phyloP scores from a whole-genome alignment of 75 land plant genomes.

The Gnetum montanum region DNA sequence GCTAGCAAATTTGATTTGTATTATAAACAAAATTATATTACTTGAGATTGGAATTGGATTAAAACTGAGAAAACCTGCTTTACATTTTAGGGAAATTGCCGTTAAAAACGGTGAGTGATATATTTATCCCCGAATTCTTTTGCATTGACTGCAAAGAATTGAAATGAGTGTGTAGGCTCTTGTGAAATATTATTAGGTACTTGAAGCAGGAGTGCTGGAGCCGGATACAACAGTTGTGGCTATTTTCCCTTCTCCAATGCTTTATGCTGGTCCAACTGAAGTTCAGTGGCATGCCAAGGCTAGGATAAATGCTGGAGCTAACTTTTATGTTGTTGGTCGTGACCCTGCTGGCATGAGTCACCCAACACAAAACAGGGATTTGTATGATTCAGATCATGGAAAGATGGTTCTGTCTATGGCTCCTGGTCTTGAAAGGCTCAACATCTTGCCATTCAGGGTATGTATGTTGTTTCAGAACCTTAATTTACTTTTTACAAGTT shows the following conservation, averaged over 20 bases:
- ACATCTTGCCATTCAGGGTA: slow-evolving; percentile 93
- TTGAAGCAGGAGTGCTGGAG: slow-evolving; percentile 89
- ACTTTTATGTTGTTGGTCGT: slow-evolving; percentile 95
- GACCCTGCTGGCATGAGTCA: slow-evolving; percentile 99
- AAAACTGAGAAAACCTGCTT: too few species aligned
- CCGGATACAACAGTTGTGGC: slow-evolving; percentile 92
- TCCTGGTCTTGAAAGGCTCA: slow-evolving; percentile 87
- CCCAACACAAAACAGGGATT: slow-evolving; percentile 83
- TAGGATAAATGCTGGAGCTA: slow-evolving; percentile 88
- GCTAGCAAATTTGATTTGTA: too few species aligned
- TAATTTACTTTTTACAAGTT: neutral
- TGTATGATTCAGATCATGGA: slow-evolving; percentile 98
- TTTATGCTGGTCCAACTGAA: slow-evolving; percentile 97
- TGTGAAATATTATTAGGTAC: too few species aligned
- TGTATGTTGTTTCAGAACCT: neutral
- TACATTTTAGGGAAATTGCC: neutral
- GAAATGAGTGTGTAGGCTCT: neutral
- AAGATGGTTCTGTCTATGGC: slow-evolving; percentile 97
- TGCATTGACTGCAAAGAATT: neutral
- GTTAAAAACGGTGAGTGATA: too few species aligned
- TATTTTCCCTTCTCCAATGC: slow-evolving; percentile 98
- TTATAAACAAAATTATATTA: too few species aligned
- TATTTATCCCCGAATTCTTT: too few species aligned
- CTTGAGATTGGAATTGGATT: too few species aligned
- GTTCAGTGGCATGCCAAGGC: slow-evolving; percentile 99